These are phyloP conservation scores for Lolium multiflorum DNA, from an alignment of 176 grass and related monocot species.

Conservation along the genomic window DNA sequence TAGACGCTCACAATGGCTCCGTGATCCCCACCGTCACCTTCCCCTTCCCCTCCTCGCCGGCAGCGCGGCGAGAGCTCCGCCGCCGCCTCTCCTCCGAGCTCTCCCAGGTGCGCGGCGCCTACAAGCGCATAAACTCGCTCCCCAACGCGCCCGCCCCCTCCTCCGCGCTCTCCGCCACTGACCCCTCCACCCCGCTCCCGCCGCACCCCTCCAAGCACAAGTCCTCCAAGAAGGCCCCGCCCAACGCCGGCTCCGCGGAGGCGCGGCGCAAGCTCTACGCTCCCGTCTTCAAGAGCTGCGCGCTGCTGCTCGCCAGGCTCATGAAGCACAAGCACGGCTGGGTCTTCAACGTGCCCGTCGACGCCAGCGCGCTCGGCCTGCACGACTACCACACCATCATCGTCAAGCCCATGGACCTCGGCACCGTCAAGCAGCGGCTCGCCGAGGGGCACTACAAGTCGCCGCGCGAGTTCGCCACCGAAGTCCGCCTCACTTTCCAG, in stretches of 20 bases:
- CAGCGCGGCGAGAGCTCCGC: slow-evolving; percentile 50
- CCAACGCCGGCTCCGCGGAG: slow-evolving; percentile 41
- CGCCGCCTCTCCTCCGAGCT: slow-evolving; percentile 64
- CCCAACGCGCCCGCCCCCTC: slow-evolving; percentile 43
- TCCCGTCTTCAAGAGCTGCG: slow-evolving; percentile 67
- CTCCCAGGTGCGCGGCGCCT: slow-evolving; percentile 51
- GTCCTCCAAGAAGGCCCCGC: slow-evolving; percentile 59
- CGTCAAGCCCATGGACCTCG: slow-evolving; percentile 84
- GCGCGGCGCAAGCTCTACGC: slow-evolving; percentile 64
- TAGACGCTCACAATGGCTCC: slow-evolving; percentile 48
- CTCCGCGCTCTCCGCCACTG: slow-evolving; percentile 68
- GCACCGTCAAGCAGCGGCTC: slow-evolving; percentile 73
- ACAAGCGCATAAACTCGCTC: slow-evolving; percentile 56
- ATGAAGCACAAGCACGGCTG: slow-evolving; percentile 83
- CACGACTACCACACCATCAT: slow-evolving; percentile 89
- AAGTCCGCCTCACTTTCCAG: slow-evolving; percentile 81
- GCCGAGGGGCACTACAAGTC: slow-evolving; percentile 59
- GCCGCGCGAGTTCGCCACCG: slow-evolving; percentile 62
- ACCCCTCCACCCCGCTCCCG: slow-evolving; percentile 60
- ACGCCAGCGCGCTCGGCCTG: slow-evolving; percentile 73
- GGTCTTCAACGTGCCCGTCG: slow-evolving; percentile 90
- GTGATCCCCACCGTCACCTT: slow-evolving; percentile 50
- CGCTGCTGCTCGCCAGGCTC: slow-evolving; percentile 60
- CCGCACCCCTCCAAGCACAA: slow-evolving; percentile 65
- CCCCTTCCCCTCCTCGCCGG: slow-evolving; percentile 30